Percentiles rank a stretch among this genome's conserved stretches.
Evolutionary conservation across 495 filamentous ascomycete genomes (phyloP).

Genomic region (Penicillium argentinense): DNA sequence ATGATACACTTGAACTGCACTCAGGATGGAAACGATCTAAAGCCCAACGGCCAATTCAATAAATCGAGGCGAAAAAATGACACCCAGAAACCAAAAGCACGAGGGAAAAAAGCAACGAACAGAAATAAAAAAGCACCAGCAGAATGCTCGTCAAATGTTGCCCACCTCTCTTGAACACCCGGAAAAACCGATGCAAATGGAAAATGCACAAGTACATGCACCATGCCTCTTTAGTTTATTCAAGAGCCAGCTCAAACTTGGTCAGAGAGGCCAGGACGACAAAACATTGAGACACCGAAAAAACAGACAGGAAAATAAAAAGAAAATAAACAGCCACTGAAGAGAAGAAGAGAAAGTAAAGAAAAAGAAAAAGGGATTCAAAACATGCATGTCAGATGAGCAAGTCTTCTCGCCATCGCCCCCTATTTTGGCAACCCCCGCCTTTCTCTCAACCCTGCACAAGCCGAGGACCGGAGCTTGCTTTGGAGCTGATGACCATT

Average conservation of each 20-base stretch:
- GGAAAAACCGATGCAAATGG: not conserved
- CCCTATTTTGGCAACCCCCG: conserved; percentile 3
- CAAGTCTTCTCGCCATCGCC: not conserved
- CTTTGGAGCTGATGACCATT: conserved; percentile 15
- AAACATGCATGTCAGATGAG: conserved; percentile 13
- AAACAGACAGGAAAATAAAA: conserved; percentile 5
- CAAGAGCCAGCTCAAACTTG: conserved; percentile 2
- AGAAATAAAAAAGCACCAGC: conserved; percentile 3
- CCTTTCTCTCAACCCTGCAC: conserved; percentile 11
- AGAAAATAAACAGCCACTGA: not conserved
- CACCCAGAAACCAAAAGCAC: not conserved
- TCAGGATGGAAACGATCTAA: no score
- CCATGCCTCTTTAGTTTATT: conserved; percentile 14
- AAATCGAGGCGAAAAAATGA: not conserved
- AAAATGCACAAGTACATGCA: conserved; percentile 9
- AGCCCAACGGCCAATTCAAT: no score
- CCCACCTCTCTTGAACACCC: conserved; percentile 11
- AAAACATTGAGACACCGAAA: conserved; percentile 5
- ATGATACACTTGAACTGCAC: no score
- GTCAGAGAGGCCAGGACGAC: not conserved
- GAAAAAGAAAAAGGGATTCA: not conserved
- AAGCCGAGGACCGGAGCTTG: conserved; percentile 21
- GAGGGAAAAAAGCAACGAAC: conserved; percentile 4
- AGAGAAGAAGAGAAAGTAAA: conserved; percentile 5
- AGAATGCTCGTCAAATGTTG: conserved; percentile 2